Base-by-base conservation (phyloP, 2,329 filamentous ascomycete species). In the Colletotrichum lupini region DNA sequence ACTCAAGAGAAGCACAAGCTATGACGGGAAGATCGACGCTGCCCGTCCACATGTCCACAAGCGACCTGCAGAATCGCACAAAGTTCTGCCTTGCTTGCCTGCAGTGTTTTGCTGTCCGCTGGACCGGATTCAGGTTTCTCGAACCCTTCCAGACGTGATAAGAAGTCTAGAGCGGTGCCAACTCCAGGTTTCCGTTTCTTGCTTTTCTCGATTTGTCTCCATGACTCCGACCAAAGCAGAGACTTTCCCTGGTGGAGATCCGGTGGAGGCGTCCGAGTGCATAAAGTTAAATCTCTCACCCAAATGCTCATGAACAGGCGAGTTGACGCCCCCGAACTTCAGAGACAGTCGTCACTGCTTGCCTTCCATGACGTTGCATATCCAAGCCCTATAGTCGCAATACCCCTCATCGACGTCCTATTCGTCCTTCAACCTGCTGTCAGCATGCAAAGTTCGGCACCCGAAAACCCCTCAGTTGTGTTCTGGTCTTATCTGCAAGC, bases 201-300 rank as follows among this genome's bases (percentile, higher is more conserved):
- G n/a, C 11, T 8, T 5, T 37, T 61, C 35, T 46, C 16, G 5
- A 61, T 16, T 24, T 60, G 19, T 49, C 42, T 49, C 42, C 24
- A 46, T 46, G 35, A 14, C 42, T 35, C 16, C 65, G 30, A 32
- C 3, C 46, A 28, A 42, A 42, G 19, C 62, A 57, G 9, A 56
- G 6, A 35, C 46, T 37, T 64, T 56, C 12, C 60, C 55, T 28
- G 42, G 70, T 73, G 70, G 70, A 73, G 70, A 61, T 73, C 67
- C 55, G 67, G 70, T 65, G 70, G 70, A 73, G 67, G 70, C 14
- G 32, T n/a, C 60, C 61, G 55, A 24, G 56, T 61, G 70, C 67
- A 70, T 64, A 70, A 73, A 65, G 55, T 61, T 60, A 65, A 73
- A 73, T 73, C 42, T 70, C 70, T 73, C 70, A 70, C 70, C 67